Conservation (phyloP, 176 grass and related monocot species). For the Cenchrus fungigraminus region DNA sequence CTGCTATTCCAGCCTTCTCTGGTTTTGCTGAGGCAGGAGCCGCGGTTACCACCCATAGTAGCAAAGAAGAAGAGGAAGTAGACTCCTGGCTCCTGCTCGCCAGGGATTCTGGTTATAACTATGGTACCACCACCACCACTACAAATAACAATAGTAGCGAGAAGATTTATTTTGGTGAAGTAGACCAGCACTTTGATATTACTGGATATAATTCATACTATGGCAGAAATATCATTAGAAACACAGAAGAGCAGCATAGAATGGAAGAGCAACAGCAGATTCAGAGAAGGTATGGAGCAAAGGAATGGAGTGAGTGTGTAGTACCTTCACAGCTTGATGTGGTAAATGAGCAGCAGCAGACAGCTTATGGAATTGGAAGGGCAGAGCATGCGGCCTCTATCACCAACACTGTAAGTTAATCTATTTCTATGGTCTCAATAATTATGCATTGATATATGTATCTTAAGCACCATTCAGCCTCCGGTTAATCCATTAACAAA, state of each 20-base stretch:
- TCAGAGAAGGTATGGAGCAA: conserved; percentile 11
- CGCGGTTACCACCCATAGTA: not conserved
- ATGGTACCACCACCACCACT: not conserved
- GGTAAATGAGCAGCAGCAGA: conserved; percentile 8
- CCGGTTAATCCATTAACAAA: conserved; percentile 16
- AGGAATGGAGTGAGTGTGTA: not conserved
- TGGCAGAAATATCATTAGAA: conserved; percentile 3
- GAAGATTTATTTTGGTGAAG: conserved; percentile 19
- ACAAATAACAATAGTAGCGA: not conserved
- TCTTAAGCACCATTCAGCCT: not conserved
- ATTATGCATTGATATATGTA: conserved; percentile 3
- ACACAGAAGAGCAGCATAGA: conserved; percentile 17
- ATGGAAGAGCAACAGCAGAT: conserved; percentile 31
- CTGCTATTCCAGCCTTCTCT: not conserved
- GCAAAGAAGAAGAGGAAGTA: conserved; percentile 19
- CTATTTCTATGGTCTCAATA: conserved; percentile 30
- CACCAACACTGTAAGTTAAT: conserved; percentile 55
- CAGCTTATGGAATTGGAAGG: not conserved
- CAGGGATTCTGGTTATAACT: not conserved
- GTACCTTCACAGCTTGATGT: conserved; percentile 31
- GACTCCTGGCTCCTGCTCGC: conserved; percentile 28
- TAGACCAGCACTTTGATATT: conserved; percentile 51
- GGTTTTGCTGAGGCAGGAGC: not conserved
- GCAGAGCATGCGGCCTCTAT: conserved; percentile 14
- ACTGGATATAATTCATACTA: conserved; percentile 40